Evolutionary conservation across 768 basidiomycete genomes (phyloP), one percentile per base, ranked within the genome.

Genomic region (Macrolepiota fuliginosa): DNA sequence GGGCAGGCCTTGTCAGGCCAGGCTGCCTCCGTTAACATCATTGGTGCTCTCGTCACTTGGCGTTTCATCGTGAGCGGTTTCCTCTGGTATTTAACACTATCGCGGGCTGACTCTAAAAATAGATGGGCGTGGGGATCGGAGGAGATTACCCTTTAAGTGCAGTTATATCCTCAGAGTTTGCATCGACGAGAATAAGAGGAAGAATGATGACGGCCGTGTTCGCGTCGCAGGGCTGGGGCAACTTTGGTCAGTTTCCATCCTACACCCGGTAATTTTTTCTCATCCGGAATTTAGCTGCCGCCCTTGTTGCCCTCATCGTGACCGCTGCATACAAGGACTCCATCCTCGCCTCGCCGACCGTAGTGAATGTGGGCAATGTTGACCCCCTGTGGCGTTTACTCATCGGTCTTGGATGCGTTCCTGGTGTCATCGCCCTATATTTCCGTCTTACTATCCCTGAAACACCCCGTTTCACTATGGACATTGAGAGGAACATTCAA

Each of bases 371-470:
- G 35, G 62, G 70, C 13, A 79, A 82, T 49, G 80, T 96, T 61
- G 94, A 96, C 74, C 83, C 79, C 69, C 82, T 85, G 70, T 95
- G 94, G 94, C 89, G 94, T 67, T 75, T 95, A 54, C 81, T 96
- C 69, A 93, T 96, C 71, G 94, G 94, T 68, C 79, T 95, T 39
- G 94, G 94, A 49, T 90, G 88, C 59, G 78, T 96, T 54, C 94
- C 94, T 36, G 94, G 85, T 58, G 81, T 79, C 45, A 70, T 94
- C 60, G 93, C 92, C 19, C 85, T 95, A 54, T 95, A 94, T 79
- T 95, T 92, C 89, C 91, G 94, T 71, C 82, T 95, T 36, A 94
- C 93, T 25, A 94, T 96, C 68, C 92, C 94, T 2, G 93, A 95
- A 72, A 95, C 93, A 0, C 94, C 94, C 27, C 91, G 94, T 65